Evolutionary conservation across 2,329 filamentous ascomycete genomes (phyloP).

Genomic region (Hypoxylon rubiginosum): DNA sequence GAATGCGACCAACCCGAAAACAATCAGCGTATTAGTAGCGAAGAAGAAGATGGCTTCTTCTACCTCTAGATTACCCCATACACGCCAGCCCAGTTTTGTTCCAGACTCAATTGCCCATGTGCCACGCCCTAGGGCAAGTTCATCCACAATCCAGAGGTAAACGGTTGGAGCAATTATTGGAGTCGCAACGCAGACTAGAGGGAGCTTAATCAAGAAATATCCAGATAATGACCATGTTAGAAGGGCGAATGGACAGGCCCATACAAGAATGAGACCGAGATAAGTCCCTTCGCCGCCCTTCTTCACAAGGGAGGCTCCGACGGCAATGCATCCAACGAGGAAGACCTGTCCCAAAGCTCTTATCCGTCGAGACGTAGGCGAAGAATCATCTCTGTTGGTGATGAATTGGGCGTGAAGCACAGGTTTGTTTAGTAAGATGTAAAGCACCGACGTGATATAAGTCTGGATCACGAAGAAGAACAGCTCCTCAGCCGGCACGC

Average conservation of each 20-base stretch:
- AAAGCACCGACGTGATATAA: conserved; percentile 77
- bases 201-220: conserved; percentile 73
- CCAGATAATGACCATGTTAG: conserved; percentile 74
- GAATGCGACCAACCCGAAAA: conserved; percentile 76
- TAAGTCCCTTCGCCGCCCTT: conserved; percentile 70
- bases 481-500: conserved; percentile 78
- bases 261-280: conserved; percentile 76
- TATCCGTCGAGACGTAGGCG: conserved; percentile 41
- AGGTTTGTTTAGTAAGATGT: conserved; percentile 75
- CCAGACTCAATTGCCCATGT: conserved; percentile 78
- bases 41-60: conserved; percentile 84
- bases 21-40: conserved; percentile 76
- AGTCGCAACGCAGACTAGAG: conserved; percentile 67
- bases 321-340: conserved; percentile 59
- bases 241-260: conserved; percentile 76
- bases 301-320: conserved; percentile 61
- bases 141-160: conserved; percentile 81
- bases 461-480: conserved; percentile 86
- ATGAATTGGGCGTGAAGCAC: conserved; percentile 65
- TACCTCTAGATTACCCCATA: conserved; percentile 77
- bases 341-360: conserved; percentile 64
- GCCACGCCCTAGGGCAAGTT: conserved; percentile 73
- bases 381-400: conserved; percentile 49
- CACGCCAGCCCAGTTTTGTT: conserved; percentile 73
- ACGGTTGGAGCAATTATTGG: conserved; percentile 75